Base-by-base conservation (phyloP, 2,329 filamentous ascomycete species). In the Onygena corvina region DNA sequence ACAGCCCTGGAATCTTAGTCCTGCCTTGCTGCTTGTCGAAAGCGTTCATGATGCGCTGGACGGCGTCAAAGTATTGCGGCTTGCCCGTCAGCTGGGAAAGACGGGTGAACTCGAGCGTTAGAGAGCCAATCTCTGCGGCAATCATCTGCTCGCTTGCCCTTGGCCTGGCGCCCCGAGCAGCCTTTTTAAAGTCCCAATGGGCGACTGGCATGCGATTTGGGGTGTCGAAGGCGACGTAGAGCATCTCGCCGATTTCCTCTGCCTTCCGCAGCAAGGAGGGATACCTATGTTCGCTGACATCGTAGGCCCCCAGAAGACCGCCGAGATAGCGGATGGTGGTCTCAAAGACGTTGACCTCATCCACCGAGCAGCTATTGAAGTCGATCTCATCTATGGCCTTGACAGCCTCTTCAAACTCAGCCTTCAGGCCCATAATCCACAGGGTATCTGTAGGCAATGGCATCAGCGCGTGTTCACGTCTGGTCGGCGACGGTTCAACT, bases 371-470 rank as follows among this genome's bases (percentile, higher is more conserved):
- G 2, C 56, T 59, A 0, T 72, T 68, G 63, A 77, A 81, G 60
- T 81, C 74, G 53, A 81, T 68, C 7, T 68, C 68, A 31, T 69
- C 70, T 2, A 74, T 67, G 1, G 73, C 76, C 21, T 66, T 63
- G 1, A 75, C 71, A 4, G 78, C 77, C 14, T 71, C 61, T 44
- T 71, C 63, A 54, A 82, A 81, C 25, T 82, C 79, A 1, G 73
- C 66, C 20, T 70, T 62, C 35, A 81, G 61, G 5, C 64, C 77
- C 77, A 81, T 79, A 36, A 83, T 80, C 69, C 72, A 76, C 2
- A 82, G 70, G 0, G 77, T 79, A 53, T 81, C 78, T 47, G 82
- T 67, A 0, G n/a, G n/a, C n/a, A n/a, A n/a, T 71, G 64, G 14
- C 14, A 25, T 35, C 8, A 34, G 27, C 21, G 12, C 9, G 30